These are phyloP conservation scores for Linnemannia hyalina DNA, from an alignment of 192 early-diverging fungal genomes.

Conservation along the genomic window DNA sequence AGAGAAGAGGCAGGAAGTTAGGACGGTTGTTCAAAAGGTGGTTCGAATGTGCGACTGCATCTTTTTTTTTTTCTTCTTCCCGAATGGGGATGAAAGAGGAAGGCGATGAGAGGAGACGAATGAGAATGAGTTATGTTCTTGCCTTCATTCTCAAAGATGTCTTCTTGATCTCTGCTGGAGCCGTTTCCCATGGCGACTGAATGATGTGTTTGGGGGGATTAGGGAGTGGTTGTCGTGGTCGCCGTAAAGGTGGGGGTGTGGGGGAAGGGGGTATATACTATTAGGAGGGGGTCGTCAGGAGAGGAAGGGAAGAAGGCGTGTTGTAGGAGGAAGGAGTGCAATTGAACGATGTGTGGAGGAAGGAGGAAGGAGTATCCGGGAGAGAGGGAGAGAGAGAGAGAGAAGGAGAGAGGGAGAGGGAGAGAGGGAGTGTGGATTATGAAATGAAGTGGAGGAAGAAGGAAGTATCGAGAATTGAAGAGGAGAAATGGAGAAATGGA, in stretches of 20 bases:
- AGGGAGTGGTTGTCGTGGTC: neutral
- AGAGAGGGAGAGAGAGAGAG: neutral
- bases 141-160: slow-evolving; percentile 56
- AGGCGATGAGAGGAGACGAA: neutral
- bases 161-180: slow-evolving; percentile 47
- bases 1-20: neutral
- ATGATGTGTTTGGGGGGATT: neutral
- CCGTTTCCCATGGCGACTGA: slow-evolving; percentile 42
- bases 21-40: neutral
- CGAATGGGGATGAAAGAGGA: neutral
- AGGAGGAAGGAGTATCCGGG: neutral
- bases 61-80: neutral
- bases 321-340: neutral
- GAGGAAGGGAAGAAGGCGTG: neutral
- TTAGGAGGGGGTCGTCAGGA: neutral
- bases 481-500: neutral
- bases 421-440: slow-evolving; percentile 7
- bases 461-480: slow-evolving; percentile 12
- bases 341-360: neutral
- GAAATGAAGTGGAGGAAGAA: slow-evolving; percentile 21
- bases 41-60: neutral
- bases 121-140: slow-evolving; percentile 5
- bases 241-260: neutral
- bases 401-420: neutral
- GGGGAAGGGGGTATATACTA: neutral